phyloP scores from a whole-genome alignment of 129 eudicot species.

The Lactuca saligna region DNA sequence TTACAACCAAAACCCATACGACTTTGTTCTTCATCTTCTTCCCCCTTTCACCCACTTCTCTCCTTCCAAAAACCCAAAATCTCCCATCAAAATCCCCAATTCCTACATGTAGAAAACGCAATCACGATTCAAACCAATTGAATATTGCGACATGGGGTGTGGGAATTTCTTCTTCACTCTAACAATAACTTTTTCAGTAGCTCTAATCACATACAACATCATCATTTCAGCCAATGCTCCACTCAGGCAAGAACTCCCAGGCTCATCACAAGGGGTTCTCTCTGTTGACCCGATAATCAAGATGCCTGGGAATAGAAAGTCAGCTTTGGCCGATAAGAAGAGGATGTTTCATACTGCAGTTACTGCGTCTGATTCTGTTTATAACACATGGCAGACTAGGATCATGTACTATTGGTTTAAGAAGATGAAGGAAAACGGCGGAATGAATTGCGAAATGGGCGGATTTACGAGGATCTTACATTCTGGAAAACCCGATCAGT shows the following conservation, averaged over 20 bases:
- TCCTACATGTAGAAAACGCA: conserved; percentile 14
- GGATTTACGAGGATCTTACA: conserved; percentile 97
- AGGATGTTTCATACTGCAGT: conserved; percentile 95
- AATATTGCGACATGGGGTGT: conserved; percentile 53
- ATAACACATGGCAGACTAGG: conserved; percentile 94
- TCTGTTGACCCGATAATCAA: conserved; percentile 71
- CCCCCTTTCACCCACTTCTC: background rate
- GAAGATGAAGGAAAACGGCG: conserved; percentile 49
- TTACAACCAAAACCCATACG: conserved; percentile 26
- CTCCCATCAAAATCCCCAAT: background rate
- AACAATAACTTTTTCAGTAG: conserved; percentile 59
- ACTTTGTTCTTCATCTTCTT: conserved; percentile 23
- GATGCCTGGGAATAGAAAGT: conserved; percentile 51
- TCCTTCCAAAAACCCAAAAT: conserved; percentile 14
- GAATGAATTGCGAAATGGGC: conserved; percentile 77
- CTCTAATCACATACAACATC: conserved; percentile 85
- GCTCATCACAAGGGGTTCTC: conserved; percentile 27
- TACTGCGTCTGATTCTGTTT: conserved; percentile 82
- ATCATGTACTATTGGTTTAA: conserved; percentile 97
- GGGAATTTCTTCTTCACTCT: conserved; percentile 71
- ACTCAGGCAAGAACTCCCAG: conserved; percentile 72
- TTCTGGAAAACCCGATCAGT: conserved; percentile 69
- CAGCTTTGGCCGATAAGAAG: conserved; percentile 32
- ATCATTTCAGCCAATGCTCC: conserved; percentile 85
- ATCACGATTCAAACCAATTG: background rate